phyloP scores from a whole-genome alignment of 1,139 yeast species.

The Taphrina wiesneri region DNA sequence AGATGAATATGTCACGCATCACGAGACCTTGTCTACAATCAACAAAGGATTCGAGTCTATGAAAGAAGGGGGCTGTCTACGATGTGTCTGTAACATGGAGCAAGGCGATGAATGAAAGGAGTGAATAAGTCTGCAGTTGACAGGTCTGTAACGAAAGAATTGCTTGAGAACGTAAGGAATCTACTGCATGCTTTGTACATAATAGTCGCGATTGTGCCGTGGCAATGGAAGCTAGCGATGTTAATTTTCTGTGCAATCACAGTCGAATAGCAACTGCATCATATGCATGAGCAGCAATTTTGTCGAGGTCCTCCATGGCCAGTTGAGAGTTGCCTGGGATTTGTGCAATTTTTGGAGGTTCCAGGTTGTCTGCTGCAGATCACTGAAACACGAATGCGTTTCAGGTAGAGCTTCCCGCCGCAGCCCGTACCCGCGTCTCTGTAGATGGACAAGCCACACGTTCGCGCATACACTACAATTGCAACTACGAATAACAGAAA shows the following conservation, averaged over 20 bases:
- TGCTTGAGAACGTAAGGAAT: too few species aligned
- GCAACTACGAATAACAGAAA: too few species aligned
- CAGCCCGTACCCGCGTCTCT: neutral
- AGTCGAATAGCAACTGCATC: too few species aligned
- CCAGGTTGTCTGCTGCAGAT: too few species aligned
- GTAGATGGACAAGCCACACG: neutral
- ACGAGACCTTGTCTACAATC: conserved; percentile 72
- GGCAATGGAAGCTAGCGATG: too few species aligned
- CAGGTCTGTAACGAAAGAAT: neutral
- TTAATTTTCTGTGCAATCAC: too few species aligned
- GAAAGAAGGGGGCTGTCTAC: conserved; percentile 90
- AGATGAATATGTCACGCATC: conserved; percentile 92
- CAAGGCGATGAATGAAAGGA: conserved; percentile 2
- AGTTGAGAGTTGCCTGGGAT: too few species aligned
- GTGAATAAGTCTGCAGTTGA: neutral
- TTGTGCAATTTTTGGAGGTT: neutral
- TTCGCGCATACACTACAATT: neutral
- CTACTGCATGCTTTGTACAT: too few species aligned
- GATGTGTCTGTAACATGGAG: conserved; percentile 71
- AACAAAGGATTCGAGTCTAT: conserved; percentile 91
- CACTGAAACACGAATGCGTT: neutral
- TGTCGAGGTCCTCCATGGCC: too few species aligned
- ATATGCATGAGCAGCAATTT: too few species aligned
- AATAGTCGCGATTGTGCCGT: too few species aligned
- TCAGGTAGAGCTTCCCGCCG: neutral